Base-by-base conservation (phyloP, 805 yeast genomes). In the Yamadazyma laniorum region DNA sequence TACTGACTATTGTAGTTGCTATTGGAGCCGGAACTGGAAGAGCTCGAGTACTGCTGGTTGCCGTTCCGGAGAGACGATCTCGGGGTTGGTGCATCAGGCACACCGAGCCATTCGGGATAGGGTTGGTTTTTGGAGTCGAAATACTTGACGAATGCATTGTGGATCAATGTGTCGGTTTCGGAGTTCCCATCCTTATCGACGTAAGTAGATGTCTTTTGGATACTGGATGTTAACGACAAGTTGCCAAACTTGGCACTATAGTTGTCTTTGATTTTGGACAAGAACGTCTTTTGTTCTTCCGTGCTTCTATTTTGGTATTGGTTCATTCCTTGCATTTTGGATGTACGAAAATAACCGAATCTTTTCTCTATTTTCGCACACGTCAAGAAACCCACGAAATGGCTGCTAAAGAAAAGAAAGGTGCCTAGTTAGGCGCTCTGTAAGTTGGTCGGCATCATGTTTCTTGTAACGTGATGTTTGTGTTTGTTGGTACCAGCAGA, bases 91-190 rank as follows among this genome's bases (percentile, higher is more conserved):
- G 30, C 6, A 2, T 28, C 27, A 11, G 42, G 44, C 11, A 52
- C 64, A 4, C 72, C 74, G 23, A 68, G 54, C 74, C 74, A 68
- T 19, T 66, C 72, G 17, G 74, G 74, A 38, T 61, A 68, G n/a
- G 63, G 58, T 34, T 55, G 52, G 25, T 51, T 45, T 14, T 50
- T 51, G 5, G 48, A 18, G 36, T 67, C 70, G 38, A 53, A 68
- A 47, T 61, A 64, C 35, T 58, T 59, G 27, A 66, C 67, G 43
- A 68, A 67, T 3, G 74, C 72, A 43, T 63, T 59, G 53, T 68
- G 73, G 44, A 68, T 60, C 38, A 68, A 54, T 1, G 74, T 68
- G 22, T 63, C 70, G 32, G 61, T 61, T 26, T 59, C 67, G 2
- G 57, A 40, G 34, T 40, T 36, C 4, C 74, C 74, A 50, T 68